These are phyloP conservation scores for Halenospora varia DNA, from an alignment of 495 filamentous ascomycete genomes.

Conservation along the genomic window DNA sequence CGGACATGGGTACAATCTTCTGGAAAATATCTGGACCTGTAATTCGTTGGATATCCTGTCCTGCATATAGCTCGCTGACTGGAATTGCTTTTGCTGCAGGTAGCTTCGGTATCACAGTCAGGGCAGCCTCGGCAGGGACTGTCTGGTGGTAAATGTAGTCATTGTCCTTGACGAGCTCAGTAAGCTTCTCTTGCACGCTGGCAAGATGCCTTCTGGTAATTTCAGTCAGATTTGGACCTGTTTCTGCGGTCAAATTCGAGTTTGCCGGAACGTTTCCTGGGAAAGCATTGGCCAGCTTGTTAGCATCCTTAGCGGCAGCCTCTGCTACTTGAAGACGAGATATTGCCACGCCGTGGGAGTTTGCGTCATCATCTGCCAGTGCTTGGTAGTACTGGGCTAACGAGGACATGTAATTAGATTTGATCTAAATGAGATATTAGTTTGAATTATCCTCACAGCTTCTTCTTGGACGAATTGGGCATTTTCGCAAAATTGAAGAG, in stretches of 20 bases:
- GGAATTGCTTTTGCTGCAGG: constrained; percentile 98
- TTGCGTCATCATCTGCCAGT: constrained; percentile 82
- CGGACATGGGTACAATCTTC: constrained; percentile 92
- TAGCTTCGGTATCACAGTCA: constrained; percentile 81
- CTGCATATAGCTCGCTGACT: constrained; percentile 92
- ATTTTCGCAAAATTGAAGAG: too few relatives aligned
- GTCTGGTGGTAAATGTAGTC: constrained; percentile 97
- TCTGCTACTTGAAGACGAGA: constrained; percentile 81
- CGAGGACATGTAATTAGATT: constrained; percentile 79
- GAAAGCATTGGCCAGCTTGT: constrained; percentile 72
- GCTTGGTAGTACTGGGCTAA: constrained; percentile 94
- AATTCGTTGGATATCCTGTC: constrained; percentile 93
- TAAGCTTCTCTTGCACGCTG: constrained; percentile 74
- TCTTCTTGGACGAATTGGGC: too few relatives aligned
- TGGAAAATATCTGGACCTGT: constrained; percentile 97
- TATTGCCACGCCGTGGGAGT: constrained; percentile 83
- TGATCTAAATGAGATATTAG: constrained; percentile 42
- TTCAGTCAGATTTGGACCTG: constrained; percentile 66
- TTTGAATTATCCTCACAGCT: too few relatives aligned
- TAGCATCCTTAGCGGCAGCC: constrained; percentile 66
- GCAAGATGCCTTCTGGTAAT: constrained; percentile 77
- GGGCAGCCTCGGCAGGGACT: constrained; percentile 76
- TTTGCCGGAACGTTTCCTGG: constrained; percentile 73
- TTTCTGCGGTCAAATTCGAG: constrained; percentile 80
- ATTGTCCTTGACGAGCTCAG: constrained; percentile 82